Evolutionary conservation across 2,329 filamentous ascomycete genomes (phyloP).

Genomic region (Thielaviopsis populi): DNA sequence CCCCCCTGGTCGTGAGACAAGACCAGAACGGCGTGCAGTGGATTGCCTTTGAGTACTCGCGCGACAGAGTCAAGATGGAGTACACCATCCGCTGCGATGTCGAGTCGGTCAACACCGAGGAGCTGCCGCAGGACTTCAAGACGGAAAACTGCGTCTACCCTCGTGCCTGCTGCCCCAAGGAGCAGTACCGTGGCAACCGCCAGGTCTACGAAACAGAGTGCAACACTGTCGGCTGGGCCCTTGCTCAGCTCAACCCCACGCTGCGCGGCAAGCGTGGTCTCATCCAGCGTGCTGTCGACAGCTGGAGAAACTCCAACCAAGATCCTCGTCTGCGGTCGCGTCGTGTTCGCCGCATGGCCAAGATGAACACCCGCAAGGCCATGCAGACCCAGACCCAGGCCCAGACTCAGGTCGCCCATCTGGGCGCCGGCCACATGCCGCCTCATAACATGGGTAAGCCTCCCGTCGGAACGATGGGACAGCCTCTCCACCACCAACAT

Average conservation of each 20-base stretch:
- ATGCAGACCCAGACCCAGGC: conserved; percentile 43
- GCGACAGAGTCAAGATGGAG: conserved; percentile 97
- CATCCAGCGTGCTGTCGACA: conserved; percentile 93
- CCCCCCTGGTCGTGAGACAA: conserved; percentile 82
- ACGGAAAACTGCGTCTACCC: conserved; percentile 97
- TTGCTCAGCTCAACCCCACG: conserved; percentile 83
- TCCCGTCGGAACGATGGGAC: conserved; percentile 50
- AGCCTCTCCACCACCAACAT: conserved; percentile 52
- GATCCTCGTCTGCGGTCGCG: conserved; percentile 82
- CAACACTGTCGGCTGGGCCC: conserved; percentile 98
- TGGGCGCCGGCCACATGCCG: conserved; percentile 46
- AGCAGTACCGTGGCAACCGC: conserved; percentile 91
- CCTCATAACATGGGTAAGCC: conserved; percentile 49
- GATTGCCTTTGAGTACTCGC: conserved; percentile 97
- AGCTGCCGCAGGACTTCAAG: conserved; percentile 77
- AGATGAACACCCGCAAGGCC: conserved; percentile 77
- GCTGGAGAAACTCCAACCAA: conserved; percentile 98
- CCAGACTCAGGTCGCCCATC: conserved; percentile 20
- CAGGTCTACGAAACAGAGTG: conserved; percentile 96
- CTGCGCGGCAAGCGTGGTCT: conserved; percentile 85
- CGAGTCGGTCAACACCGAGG: conserved; percentile 86
- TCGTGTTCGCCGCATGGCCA: conserved; percentile 86
- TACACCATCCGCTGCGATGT: conserved; percentile 98
- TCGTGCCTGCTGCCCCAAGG: conserved; percentile 83
- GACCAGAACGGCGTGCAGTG: conserved; percentile 95